A percentile compares a stretch with the other conserved stretches of the same genome.
phyloP scores from a whole-genome alignment of 257 asterid genomes.

The Solanum sejunctum region DNA sequence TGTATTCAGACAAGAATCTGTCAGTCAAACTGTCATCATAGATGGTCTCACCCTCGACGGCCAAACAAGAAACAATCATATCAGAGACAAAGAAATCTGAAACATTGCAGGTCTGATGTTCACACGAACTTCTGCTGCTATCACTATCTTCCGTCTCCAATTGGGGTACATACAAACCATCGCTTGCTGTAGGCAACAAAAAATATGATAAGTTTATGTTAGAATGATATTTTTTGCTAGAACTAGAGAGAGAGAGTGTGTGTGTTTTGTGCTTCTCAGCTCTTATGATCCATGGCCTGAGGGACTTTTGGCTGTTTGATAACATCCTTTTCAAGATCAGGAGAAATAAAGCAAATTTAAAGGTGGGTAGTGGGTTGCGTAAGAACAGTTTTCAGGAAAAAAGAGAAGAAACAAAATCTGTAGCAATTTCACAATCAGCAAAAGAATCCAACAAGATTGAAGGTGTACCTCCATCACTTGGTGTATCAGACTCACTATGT shows the following conservation, averaged over 20 bases:
- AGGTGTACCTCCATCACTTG: slow-evolving; percentile 39
- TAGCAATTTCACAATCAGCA: background rate
- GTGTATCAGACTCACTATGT: slow-evolving; percentile 8
- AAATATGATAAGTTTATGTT: background rate
- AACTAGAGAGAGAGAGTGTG: background rate
- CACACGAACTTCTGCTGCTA: slow-evolving; percentile 57
- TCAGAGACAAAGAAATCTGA: slow-evolving; percentile 68
- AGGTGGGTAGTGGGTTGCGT: background rate
- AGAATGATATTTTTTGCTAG: background rate
- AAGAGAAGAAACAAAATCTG: background rate
- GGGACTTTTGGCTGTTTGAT: background rate
- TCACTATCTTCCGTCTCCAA: slow-evolving; percentile 73
- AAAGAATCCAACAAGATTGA: background rate
- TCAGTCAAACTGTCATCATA: slow-evolving; percentile 34
- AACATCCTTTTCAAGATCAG: background rate
- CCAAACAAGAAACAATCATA: slow-evolving; percentile 59
- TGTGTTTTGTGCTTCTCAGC: background rate
- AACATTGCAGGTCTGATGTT: slow-evolving; percentile 41
- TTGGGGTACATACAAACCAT: slow-evolving; percentile 51
- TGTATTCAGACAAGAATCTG: slow-evolving; percentile 42
- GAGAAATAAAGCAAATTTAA: background rate
- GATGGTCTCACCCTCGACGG: slow-evolving; percentile 28
- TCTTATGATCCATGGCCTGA: background rate
- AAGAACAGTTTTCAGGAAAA: background rate
- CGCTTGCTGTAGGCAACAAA: slow-evolving; percentile 36